These are phyloP conservation scores for Fusarium guadeloupense DNA, from an alignment of 2,329 filamentous ascomycete species.

Conservation along the genomic window DNA sequence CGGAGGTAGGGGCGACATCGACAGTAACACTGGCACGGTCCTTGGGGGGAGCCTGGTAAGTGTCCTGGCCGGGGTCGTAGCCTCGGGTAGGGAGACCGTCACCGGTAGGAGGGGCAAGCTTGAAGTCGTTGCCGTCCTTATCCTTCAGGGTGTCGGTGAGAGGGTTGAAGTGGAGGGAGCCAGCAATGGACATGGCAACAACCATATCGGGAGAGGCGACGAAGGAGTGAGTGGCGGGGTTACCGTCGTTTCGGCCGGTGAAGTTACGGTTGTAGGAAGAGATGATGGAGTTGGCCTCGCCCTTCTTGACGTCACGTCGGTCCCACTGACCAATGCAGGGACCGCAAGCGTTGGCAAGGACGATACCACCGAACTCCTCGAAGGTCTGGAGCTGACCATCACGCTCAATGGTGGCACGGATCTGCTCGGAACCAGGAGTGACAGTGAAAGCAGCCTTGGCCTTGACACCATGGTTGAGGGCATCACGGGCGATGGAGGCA, in stretches of 20 bases:
- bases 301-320: constrained; percentile 92
- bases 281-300: constrained; percentile 93
- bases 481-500: constrained; percentile 92
- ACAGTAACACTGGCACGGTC: constrained; percentile 80
- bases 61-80: constrained; percentile 91
- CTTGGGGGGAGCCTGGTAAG: constrained; percentile 92
- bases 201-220: constrained; percentile 91
- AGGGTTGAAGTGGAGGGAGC: constrained; percentile 92
- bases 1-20: constrained; percentile 85
- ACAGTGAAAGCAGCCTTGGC: constrained; percentile 94
- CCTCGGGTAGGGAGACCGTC: constrained; percentile 81
- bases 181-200: constrained; percentile 85
- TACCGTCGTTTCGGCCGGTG: constrained; percentile 96
- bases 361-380: constrained; percentile 82
- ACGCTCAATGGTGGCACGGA: constrained; percentile 90
- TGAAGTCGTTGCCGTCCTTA: constrained; percentile 96
- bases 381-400: constrained; percentile 90
- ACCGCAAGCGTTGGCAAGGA: constrained; percentile 94
- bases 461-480: constrained; percentile 86
- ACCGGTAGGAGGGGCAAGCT: constrained; percentile 81
- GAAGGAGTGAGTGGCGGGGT: constrained; percentile 93
- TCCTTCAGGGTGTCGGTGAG: constrained; percentile 91
- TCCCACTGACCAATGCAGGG: constrained; percentile 98
- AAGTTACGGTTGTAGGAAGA: constrained; percentile 99
- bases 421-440: constrained; percentile 95